phyloP scores from a whole-genome alignment of 1,284 basidiomycete species.

The Athelia sp. region DNA sequence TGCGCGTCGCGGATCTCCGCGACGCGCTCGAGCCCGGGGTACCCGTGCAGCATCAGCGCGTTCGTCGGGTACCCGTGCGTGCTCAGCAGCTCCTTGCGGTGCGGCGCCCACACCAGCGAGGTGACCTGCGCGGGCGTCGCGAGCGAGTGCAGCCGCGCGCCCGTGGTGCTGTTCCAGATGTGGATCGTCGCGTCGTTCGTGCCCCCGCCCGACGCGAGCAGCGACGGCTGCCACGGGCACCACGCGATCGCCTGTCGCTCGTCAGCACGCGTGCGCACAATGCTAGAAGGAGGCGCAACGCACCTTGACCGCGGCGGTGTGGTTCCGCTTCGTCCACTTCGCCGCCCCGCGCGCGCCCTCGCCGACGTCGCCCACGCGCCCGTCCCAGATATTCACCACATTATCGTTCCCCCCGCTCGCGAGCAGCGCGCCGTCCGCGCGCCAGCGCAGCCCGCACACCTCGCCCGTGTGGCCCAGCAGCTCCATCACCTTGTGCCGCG shows the following conservation, averaged over 20 bases:
- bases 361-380: slow-evolving; percentile 63
- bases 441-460: slow-evolving; percentile 83
- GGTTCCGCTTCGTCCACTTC: slow-evolving; percentile 91
- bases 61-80: slow-evolving; percentile 92
- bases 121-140: slow-evolving; percentile 90
- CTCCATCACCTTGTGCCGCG: slow-evolving; percentile 86
- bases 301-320: slow-evolving; percentile 92
- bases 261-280: slow-evolving; percentile 2
- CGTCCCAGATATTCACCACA: slow-evolving; percentile 96
- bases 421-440: slow-evolving; percentile 80
- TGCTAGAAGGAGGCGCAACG: neutral
- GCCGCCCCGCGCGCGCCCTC: slow-evolving; percentile 56
- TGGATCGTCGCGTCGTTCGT: slow-evolving; percentile 94
- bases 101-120: slow-evolving; percentile 84
- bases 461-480: slow-evolving; percentile 86
- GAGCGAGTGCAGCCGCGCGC: slow-evolving; percentile 80
- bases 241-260: slow-evolving; percentile 91
- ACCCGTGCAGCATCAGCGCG: slow-evolving; percentile 62
- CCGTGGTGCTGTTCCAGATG: slow-evolving; percentile 89
- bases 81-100: slow-evolving; percentile 87
- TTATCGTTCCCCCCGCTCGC: slow-evolving; percentile 96
- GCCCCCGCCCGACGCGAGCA: slow-evolving; percentile 93
- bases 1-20: slow-evolving; percentile 91
- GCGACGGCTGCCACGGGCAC: slow-evolving; percentile 94
- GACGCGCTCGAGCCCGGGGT: slow-evolving; percentile 69